phyloP scores from a whole-genome alignment of 2,329 filamentous ascomycete genomes.

The Waltergamsia citrina region DNA sequence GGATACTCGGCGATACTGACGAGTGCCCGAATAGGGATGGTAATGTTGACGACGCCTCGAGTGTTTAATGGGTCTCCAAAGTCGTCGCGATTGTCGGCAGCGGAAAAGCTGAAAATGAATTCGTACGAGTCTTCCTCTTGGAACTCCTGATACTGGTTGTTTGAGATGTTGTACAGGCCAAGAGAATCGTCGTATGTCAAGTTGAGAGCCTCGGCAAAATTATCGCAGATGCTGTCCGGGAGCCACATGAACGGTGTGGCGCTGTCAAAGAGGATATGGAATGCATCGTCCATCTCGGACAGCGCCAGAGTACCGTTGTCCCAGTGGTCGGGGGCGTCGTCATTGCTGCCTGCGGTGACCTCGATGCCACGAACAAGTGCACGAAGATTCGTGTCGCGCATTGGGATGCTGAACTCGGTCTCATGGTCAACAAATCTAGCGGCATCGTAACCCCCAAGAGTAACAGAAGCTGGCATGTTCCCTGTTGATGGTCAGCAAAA shows the following conservation, averaged over 20 bases:
- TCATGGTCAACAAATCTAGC: constrained; percentile 53
- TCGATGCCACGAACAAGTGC: constrained; percentile 51
- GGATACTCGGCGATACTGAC: constrained; percentile 39
- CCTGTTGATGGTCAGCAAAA: constrained; percentile 12
- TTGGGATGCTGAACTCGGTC: constrained; percentile 46
- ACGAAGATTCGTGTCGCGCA: constrained; percentile 44
- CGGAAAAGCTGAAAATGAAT: constrained; percentile 49
- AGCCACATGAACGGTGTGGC: constrained; percentile 57
- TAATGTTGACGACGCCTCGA: constrained; percentile 46
- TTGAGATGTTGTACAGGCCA: constrained; percentile 54
- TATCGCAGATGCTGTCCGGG: constrained; percentile 48
- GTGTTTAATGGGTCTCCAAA: constrained; percentile 38
- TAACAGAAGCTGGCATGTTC: constrained; percentile 45
- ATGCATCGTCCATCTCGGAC: constrained; percentile 34
- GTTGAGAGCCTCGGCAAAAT: constrained; percentile 54
- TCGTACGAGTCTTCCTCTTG: constrained; percentile 31
- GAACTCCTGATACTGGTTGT: constrained; percentile 42
- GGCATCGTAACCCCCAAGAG: constrained; percentile 61
- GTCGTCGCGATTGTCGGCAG: constrained; percentile 42
- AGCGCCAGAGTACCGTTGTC: constrained; percentile 15
- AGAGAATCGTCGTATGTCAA: constrained; percentile 55
- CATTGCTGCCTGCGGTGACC: constrained; percentile 20
- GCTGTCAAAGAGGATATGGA: constrained; percentile 50
- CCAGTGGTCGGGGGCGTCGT: background rate
- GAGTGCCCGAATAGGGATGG: constrained; percentile 40